Evolutionary conservation across 345 rosid species (phyloP).

Genomic region (Punica granatum): DNA sequence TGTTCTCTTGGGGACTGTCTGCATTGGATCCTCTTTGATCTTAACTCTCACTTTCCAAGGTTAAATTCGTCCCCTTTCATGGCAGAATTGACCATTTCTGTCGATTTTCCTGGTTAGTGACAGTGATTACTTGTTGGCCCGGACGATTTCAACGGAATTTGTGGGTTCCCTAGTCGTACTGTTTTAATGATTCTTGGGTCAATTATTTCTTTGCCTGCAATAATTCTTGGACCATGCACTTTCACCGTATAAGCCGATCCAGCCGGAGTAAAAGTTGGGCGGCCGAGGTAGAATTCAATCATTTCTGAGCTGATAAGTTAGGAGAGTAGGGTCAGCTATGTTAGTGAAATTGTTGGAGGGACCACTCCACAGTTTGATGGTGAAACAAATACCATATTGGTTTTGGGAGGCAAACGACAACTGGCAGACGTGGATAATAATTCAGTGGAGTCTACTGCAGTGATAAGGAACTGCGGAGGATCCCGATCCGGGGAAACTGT

Average conservation of each 20-base stretch:
- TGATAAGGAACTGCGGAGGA: no score
- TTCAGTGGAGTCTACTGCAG: no score
- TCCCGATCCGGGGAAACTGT: no score
- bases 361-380: not conserved
- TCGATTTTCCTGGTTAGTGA: not conserved
- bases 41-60: not conserved
- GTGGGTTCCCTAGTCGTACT: not conserved
- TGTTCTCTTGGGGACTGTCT: not conserved
- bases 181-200: not conserved
- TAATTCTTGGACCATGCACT: no score
- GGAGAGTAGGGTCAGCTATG: no score
- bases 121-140: not conserved
- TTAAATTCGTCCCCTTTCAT: not conserved
- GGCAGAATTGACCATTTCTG: not conserved
- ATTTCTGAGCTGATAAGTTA: no score
- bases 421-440: no score
- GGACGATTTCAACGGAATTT: not conserved
- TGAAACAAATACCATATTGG: not conserved
- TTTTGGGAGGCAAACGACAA: no score
- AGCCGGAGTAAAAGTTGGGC: no score
- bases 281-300: no score
- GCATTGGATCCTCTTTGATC: not conserved
- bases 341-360: not conserved
- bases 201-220: no score
- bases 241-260: no score